phyloP scores from a whole-genome alignment of 2,329 filamentous ascomycete species.

The Diaporthe sp. region DNA sequence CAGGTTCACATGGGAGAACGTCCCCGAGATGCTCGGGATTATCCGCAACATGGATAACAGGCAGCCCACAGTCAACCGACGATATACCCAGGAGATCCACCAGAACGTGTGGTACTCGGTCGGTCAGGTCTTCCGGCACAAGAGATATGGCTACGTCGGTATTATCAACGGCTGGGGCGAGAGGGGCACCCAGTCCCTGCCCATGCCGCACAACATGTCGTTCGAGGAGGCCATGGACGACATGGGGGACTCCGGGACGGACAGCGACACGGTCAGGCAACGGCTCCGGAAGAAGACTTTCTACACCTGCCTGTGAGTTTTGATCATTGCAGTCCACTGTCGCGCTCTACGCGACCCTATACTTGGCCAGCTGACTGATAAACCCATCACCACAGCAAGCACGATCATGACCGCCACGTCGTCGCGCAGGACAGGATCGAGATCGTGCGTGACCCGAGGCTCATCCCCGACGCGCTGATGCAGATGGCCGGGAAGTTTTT shows the following conservation, averaged over 20 bases:
- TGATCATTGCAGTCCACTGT: background rate
- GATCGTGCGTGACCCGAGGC: conserved; percentile 63
- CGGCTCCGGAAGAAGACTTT: conserved; percentile 77
- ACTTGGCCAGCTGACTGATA: conserved; percentile 47
- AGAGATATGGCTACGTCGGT: conserved; percentile 82
- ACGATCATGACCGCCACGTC: conserved; percentile 79
- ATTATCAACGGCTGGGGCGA: conserved; percentile 91
- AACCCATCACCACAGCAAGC: conserved; percentile 51
- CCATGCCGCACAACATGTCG: conserved; percentile 45
- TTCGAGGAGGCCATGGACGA: conserved; percentile 49
- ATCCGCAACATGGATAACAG: conserved; percentile 61
- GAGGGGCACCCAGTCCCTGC: conserved; percentile 45
- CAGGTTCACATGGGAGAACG: conserved; percentile 51
- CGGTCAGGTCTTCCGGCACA: conserved; percentile 88
- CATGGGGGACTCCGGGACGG: conserved; percentile 68
- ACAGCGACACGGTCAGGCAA: conserved; percentile 68
- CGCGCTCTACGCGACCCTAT: too few relatives aligned
- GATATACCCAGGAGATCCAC: conserved; percentile 53
- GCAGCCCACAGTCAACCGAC: conserved; percentile 51
- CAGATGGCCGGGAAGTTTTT: conserved; percentile 86
- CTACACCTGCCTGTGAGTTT: conserved; percentile 87
- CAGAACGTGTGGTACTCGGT: conserved; percentile 73
- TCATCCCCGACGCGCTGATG: conserved; percentile 71
- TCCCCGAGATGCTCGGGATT: conserved; percentile 54
- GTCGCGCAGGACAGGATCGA: conserved; percentile 84